These are phyloP conservation scores for Mortierella hygrophila DNA, from an alignment of 192 early-diverging fungal species.

Conservation along the genomic window DNA sequence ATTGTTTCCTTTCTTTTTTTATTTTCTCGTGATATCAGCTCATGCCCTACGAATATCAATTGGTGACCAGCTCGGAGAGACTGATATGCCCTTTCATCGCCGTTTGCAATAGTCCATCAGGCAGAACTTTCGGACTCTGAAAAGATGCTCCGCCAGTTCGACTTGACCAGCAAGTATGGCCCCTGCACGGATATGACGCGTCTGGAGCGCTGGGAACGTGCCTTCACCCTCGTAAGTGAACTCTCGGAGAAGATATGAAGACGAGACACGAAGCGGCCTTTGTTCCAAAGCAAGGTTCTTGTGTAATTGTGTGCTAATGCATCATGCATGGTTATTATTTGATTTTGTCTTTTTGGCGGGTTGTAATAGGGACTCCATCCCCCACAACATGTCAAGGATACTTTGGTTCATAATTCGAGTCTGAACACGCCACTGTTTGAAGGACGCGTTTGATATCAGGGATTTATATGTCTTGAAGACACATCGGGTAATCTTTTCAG, in stretches of 20 bases:
- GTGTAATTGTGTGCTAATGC: not conserved
- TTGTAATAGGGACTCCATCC: conserved; percentile 28
- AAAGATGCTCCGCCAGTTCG: conserved; percentile 48
- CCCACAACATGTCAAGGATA: conserved; percentile 44
- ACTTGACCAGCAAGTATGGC: conserved; percentile 41
- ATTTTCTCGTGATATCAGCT: not conserved
- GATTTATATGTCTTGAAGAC: not conserved
- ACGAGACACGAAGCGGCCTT: too few relatives aligned
- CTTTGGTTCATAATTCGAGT: not conserved
- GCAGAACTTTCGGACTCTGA: conserved; percentile 29
- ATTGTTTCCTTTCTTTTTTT: not conserved
- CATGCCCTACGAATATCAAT: not conserved
- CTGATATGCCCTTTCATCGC: not conserved
- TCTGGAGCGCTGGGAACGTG: conserved; percentile 52
- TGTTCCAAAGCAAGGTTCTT: too few relatives aligned
- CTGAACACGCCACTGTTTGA: conserved; percentile 39
- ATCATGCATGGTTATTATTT: not conserved
- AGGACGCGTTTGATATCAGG: conserved; percentile 23
- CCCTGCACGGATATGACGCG: conserved; percentile 48
- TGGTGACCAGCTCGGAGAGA: not conserved
- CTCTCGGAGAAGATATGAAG: too few relatives aligned
- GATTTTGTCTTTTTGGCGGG: not conserved
- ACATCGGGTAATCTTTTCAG: too few relatives aligned
- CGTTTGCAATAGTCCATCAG: conserved; percentile 28
- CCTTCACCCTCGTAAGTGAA: conserved; percentile 26